phyloP scores from a whole-genome alignment of 257 asterid genomes.

The Solanum stenotomum region DNA sequence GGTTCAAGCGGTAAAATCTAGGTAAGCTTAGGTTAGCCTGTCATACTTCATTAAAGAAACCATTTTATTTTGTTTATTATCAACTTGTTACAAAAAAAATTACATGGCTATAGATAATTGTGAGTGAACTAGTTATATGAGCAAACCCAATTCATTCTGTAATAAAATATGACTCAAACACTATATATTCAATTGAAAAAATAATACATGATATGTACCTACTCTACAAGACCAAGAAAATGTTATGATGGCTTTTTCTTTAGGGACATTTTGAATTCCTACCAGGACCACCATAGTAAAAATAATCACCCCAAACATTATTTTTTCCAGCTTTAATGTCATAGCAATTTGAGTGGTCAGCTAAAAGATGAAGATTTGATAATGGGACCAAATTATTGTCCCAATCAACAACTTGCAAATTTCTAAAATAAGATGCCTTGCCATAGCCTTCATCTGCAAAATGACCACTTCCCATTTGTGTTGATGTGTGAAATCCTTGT shows the following conservation, averaged over 20 bases:
- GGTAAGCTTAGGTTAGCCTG: not conserved
- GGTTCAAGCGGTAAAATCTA: not conserved
- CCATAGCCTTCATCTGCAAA: conserved; percentile 15
- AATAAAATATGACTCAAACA: not conserved
- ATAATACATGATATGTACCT: not conserved
- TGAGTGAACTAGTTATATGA: not conserved
- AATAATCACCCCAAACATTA: conserved; percentile 6
- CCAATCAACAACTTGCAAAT: conserved; percentile 12
- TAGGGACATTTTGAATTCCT: conserved; percentile 6
- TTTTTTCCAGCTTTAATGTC: conserved; percentile 3
- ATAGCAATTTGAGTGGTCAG: conserved; percentile 3
- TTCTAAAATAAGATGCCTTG: conserved; percentile 13
- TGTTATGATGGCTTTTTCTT: not conserved
- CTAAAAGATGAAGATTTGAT: conserved; percentile 1
- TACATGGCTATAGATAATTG: not conserved
- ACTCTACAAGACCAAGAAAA: not conserved
- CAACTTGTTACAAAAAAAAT: not conserved
- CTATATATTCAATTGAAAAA: not conserved
- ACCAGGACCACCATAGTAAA: conserved; percentile 13
- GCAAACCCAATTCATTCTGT: not conserved
- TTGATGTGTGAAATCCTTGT: conserved; percentile 5
- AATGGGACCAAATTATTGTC: conserved; percentile 10
- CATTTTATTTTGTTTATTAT: not conserved
- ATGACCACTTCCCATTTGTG: conserved; percentile 21
- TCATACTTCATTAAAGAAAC: not conserved